phyloP scores from a whole-genome alignment of 129 eudicot genomes.

The Erigeron canadensis region DNA sequence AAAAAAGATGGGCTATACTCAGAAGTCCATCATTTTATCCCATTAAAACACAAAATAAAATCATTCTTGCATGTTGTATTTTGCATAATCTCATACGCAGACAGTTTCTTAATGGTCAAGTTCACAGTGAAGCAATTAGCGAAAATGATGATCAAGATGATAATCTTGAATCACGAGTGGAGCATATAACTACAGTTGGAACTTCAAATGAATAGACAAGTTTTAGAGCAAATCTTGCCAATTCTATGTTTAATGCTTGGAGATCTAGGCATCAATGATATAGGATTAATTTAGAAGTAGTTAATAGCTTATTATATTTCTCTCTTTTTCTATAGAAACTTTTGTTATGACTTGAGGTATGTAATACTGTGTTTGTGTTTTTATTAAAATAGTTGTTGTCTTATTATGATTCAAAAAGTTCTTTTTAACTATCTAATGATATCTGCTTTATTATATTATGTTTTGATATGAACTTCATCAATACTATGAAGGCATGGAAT shows the following conservation, averaged over 20 bases:
- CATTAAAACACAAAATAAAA: no score
- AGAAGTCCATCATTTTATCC: no score
- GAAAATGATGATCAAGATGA: neutral
- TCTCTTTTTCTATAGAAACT: neutral
- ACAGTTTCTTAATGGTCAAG: neutral
- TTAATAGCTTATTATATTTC: neutral
- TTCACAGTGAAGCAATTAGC: neutral
- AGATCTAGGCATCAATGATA: constrained; percentile 2
- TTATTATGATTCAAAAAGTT: neutral
- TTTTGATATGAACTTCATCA: neutral
- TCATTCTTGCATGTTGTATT: neutral
- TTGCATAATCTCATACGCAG: neutral
- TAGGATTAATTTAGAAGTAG: neutral
- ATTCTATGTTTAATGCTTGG: neutral
- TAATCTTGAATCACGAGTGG: neutral
- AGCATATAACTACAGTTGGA: neutral
- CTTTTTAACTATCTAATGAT: neutral
- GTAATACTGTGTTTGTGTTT: no score
- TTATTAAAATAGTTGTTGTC: no score
- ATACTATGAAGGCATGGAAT: neutral
- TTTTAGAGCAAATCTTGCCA: neutral
- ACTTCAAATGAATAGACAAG: neutral
- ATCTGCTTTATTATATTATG: neutral
- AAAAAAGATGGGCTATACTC: no score
- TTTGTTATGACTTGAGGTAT: neutral